Evolutionary conservation across 306 rosid species (phyloP).

Genomic region (Castanea mollissima): DNA sequence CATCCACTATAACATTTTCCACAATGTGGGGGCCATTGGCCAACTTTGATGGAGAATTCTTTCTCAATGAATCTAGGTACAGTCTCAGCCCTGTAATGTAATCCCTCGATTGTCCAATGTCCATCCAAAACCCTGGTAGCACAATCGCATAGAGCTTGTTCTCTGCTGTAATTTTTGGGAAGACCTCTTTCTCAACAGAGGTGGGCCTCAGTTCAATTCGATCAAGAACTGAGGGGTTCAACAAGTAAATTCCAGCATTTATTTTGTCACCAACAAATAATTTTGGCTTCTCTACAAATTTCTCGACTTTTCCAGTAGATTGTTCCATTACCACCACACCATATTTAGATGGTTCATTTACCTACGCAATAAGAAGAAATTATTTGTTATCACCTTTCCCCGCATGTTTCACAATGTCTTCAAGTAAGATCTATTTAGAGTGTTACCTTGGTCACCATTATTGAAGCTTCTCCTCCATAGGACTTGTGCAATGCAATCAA

Average conservation of each 20-base stretch:
- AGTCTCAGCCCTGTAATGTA: constrained; percentile 84
- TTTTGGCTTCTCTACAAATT: constrained; percentile 81
- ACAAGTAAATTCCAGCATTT: constrained; percentile 91
- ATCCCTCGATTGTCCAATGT: constrained; percentile 97
- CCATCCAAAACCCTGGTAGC: constrained; percentile 99
- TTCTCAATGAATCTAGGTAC: constrained; percentile 78
- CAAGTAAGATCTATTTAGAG: background rate
- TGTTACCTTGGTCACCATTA: constrained; percentile 96
- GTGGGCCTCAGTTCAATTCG: constrained; percentile 91
- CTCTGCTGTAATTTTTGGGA: constrained; percentile 88
- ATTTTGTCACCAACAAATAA: constrained; percentile 97
- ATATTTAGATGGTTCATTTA: constrained; percentile 96
- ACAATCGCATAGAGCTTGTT: constrained; percentile 88
- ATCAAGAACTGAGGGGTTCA: constrained; percentile 93
- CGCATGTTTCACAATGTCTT: background rate
- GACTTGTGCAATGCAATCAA: constrained; percentile 86
- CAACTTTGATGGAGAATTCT: constrained; percentile 65
- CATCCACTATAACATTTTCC: constrained; percentile 89
- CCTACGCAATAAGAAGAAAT: constrained; percentile 54
- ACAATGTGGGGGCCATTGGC: constrained; percentile 77
- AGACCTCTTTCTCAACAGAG: constrained; percentile 97
- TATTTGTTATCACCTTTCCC: constrained; percentile 6
- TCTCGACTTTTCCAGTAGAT: constrained; percentile 84
- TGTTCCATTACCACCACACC: constrained; percentile 95
- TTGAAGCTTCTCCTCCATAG: constrained; percentile 99